phyloP scores from a whole-genome alignment of 2,329 filamentous ascomycete species.

The Diaporthe humulicola region DNA sequence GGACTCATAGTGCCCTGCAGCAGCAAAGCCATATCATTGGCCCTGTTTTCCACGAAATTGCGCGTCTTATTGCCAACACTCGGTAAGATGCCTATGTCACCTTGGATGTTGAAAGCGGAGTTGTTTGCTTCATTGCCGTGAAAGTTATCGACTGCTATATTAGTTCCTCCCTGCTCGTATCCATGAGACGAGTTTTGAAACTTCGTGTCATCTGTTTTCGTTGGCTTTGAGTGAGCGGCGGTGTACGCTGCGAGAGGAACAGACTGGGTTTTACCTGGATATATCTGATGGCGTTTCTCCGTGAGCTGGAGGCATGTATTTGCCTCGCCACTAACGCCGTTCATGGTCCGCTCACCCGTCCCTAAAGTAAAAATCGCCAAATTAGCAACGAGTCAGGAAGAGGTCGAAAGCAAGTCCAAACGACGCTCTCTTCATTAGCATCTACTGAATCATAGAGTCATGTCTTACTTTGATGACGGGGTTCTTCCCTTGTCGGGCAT shows the following conservation, averaged over 20 bases:
- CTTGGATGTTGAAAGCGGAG: too few relatives aligned
- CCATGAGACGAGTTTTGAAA: too few relatives aligned
- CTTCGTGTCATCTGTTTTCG: too few relatives aligned
- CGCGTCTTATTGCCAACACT: too few relatives aligned
- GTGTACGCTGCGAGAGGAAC: background rate
- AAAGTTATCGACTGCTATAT: too few relatives aligned
- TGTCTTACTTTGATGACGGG: background rate
- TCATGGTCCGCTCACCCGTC: background rate
- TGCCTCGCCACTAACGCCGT: background rate
- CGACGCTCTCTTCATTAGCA: background rate
- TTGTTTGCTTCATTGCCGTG: too few relatives aligned
- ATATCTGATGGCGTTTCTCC: background rate
- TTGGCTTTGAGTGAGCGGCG: too few relatives aligned
- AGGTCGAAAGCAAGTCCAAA: background rate
- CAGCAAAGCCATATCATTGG: too few relatives aligned
- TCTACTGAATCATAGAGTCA: background rate
- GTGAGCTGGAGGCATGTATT: background rate
- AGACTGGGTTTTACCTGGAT: background rate
- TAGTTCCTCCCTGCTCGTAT: too few relatives aligned
- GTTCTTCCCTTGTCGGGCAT: background rate
- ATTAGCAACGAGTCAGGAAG: background rate
- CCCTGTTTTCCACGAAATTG: too few relatives aligned
- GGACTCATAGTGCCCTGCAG: too few relatives aligned
- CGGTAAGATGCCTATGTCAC: too few relatives aligned
- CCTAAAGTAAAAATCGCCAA: background rate